A percentile compares a stretch with the other conserved stretches of the same genome.
Conservation (phyloP, 768 basidiomycete genomes). For the Austroboletus eburneus region DNA sequence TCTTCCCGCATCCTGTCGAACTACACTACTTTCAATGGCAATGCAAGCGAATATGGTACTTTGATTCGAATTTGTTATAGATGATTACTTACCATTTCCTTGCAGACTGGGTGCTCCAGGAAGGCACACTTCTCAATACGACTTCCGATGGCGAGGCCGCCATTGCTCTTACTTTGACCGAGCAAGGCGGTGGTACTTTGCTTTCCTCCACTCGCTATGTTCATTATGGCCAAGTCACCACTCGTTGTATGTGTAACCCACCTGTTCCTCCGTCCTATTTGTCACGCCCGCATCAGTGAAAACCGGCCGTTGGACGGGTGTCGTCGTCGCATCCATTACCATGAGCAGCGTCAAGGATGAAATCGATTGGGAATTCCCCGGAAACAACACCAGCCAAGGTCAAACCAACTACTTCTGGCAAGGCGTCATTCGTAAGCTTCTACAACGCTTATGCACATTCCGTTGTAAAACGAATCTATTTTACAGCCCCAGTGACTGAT, state of each 20-base stretch:
- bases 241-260: slow-evolving; percentile 40
- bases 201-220: slow-evolving; percentile 78
- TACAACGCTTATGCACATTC: background rate
- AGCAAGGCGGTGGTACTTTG: slow-evolving; percentile 71
- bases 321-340: slow-evolving; percentile 81
- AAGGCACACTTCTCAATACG: slow-evolving; percentile 62
- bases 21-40: slow-evolving; percentile 65
- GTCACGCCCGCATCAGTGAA: slow-evolving; percentile 48
- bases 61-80: background rate
- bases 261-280: background rate
- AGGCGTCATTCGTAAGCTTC: slow-evolving; percentile 55
- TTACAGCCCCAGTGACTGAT: slow-evolving; percentile 41
- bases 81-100: background rate
- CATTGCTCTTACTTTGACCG: slow-evolving; percentile 61
- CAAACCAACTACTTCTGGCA: slow-evolving; percentile 86
- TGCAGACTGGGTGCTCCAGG: slow-evolving; percentile 68
- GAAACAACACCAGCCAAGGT: slow-evolving; percentile 52
- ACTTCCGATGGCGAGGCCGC: slow-evolving; percentile 56
- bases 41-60: slow-evolving; percentile 62
- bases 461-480: background rate
- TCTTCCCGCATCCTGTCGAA: slow-evolving; percentile 66
- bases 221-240: slow-evolving; percentile 74
- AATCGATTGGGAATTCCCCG: slow-evolving; percentile 86
- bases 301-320: slow-evolving; percentile 73
- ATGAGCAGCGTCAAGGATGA: slow-evolving; percentile 85